Percentiles rank a stretch among this genome's conserved stretches.
Evolutionary conservation across 2,329 filamentous ascomycete species (phyloP).

Genomic region (Arthrobotrys megalospora): DNA sequence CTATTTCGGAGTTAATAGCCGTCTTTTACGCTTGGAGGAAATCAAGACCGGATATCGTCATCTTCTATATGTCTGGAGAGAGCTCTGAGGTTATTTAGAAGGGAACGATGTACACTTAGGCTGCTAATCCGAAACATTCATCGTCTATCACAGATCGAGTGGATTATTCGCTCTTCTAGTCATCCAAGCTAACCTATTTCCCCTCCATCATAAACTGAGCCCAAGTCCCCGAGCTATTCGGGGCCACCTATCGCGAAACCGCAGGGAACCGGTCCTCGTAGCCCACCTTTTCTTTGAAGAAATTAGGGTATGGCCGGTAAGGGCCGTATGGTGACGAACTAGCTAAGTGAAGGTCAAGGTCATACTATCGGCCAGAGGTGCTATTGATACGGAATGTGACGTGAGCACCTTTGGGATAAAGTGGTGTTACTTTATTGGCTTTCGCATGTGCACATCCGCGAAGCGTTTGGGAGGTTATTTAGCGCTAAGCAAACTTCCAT

Average conservation of each 20-base stretch:
- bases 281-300: too few species aligned
- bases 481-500: background rate
- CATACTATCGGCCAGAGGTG: background rate
- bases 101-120: slow-evolving; percentile 22
- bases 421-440: background rate
- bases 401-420: background rate
- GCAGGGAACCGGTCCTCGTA: background rate
- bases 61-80: slow-evolving; percentile 13
- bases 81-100: background rate
- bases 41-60: slow-evolving; percentile 24
- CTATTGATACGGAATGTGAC: background rate
- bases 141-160: background rate
- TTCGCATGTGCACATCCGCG: background rate
- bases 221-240: background rate
- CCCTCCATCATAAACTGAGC: background rate
- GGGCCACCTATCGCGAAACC: background rate
- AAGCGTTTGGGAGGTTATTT: background rate
- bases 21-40: slow-evolving; percentile 13
- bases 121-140: slow-evolving; percentile 8
- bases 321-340: background rate
- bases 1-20: slow-evolving; percentile 13
- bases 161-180: background rate
- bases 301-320: too few species aligned
- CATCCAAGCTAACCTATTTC: background rate
- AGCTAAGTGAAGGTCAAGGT: background rate